A percentile compares a stretch with the other conserved stretches of the same genome.
Conservation (phyloP, 257 asterid species). For the Jacaranda copaia region DNA sequence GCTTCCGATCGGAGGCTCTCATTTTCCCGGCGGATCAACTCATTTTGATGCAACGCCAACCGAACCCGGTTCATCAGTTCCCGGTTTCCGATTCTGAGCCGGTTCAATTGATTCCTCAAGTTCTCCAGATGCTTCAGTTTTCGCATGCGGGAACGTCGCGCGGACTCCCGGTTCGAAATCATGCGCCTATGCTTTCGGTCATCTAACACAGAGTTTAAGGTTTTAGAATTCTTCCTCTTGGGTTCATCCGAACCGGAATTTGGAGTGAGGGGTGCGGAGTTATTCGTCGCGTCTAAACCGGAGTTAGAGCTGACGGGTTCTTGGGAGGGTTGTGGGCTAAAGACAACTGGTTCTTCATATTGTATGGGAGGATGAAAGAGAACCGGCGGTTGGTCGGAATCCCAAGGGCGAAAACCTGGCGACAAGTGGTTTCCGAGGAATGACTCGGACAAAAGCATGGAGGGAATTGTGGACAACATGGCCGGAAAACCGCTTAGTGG, state of each 20-base stretch:
- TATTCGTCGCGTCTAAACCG: slow-evolving; percentile 45
- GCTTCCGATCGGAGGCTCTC: slow-evolving; percentile 70
- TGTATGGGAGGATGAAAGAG: slow-evolving; percentile 33
- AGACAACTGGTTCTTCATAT: slow-evolving; percentile 52
- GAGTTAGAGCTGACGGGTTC: slow-evolving; percentile 31
- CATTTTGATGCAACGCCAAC: slow-evolving; percentile 50
- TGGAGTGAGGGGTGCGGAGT: neutral
- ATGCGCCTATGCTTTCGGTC: slow-evolving; percentile 78
- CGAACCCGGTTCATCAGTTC: slow-evolving; percentile 71
- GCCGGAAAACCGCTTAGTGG: slow-evolving; percentile 47
- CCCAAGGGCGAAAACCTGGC: slow-evolving; percentile 68
- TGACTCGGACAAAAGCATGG: slow-evolving; percentile 43
- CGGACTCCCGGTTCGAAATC: slow-evolving; percentile 95
- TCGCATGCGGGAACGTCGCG: slow-evolving; percentile 84
- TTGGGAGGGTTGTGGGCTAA: slow-evolving; percentile 51
- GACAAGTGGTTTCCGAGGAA: slow-evolving; percentile 46
- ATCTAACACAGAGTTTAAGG: slow-evolving; percentile 43
- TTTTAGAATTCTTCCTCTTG: slow-evolving; percentile 23
- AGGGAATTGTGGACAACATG: slow-evolving; percentile 70
- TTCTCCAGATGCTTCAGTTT: slow-evolving; percentile 84
- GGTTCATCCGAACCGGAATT: slow-evolving; percentile 42
- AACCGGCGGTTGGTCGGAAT: slow-evolving; percentile 47
- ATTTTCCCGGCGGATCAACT: slow-evolving; percentile 52
- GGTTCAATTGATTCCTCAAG: slow-evolving; percentile 74
- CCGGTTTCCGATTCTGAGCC: slow-evolving; percentile 62